Conservation (phyloP, 169 alveolate genomes). For the Plasmodium yoelii region DNA sequence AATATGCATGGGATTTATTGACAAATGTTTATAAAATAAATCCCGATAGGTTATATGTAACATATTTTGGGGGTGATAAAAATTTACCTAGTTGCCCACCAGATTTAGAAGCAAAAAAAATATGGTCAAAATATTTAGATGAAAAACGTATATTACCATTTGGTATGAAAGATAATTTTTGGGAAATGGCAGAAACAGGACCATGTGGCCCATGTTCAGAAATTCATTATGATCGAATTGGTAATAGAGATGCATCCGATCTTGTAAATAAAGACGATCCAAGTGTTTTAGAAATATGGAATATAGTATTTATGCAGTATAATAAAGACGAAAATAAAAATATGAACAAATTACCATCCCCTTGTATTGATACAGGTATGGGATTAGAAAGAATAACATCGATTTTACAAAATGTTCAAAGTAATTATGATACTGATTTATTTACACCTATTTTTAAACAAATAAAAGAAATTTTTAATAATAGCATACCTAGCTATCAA, state of each 20-base stretch:
- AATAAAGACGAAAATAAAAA: slow-evolving; percentile 90
- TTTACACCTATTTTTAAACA: slow-evolving; percentile 89
- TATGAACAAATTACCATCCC: slow-evolving; percentile 91
- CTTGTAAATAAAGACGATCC: slow-evolving; percentile 95
- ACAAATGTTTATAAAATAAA: slow-evolving; percentile 90
- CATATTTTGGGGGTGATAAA: slow-evolving; percentile 96
- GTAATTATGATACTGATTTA: slow-evolving; percentile 95
- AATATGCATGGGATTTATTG: slow-evolving; percentile 94
- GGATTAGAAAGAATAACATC: slow-evolving; percentile 95
- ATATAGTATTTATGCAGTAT: slow-evolving; percentile 95
- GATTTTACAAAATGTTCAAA: slow-evolving; percentile 86
- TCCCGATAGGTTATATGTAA: slow-evolving; percentile 90
- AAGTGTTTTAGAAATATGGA: slow-evolving; percentile 95
- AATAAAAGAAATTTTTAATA: slow-evolving; percentile 83
- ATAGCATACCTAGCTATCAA: slow-evolving; percentile 84
- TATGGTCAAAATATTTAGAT: slow-evolving; percentile 92
- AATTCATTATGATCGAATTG: slow-evolving; percentile 94
- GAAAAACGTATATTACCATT: slow-evolving; percentile 87
- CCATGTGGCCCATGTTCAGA: slow-evolving; percentile 98
- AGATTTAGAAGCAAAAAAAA: slow-evolving; percentile 89
- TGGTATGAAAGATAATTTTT: slow-evolving; percentile 93
- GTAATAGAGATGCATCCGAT: slow-evolving; percentile 92
- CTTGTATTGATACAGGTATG: slow-evolving; percentile 96
- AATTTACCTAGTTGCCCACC: slow-evolving; percentile 90
- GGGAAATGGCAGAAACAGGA: slow-evolving; percentile 98